Base-by-base conservation (phyloP, 352 stramenopile genomes). In the Halophytophthora polymorphica region DNA sequence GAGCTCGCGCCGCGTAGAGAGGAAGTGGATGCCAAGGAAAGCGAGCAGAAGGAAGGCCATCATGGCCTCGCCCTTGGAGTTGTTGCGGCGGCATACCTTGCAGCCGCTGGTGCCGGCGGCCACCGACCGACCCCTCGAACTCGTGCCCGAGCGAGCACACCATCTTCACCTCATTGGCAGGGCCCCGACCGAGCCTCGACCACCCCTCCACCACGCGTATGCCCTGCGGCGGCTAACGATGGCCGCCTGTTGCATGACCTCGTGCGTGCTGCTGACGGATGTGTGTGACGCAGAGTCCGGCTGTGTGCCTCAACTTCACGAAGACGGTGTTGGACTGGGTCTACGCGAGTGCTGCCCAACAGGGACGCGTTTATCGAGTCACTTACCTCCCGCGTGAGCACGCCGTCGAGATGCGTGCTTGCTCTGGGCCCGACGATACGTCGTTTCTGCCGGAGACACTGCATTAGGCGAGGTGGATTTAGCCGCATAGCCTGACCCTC, bases 281-380 rank as follows among this genome's bases (percentile, higher is more conserved):
- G 13, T 11, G 22, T 53, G 41, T 33, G 29, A 55, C 21, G n/a
- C 47, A 68, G 58, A 68, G 67, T 18, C 75, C 71, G 31, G 59
- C 69, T 37, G 82, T 83, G 47, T 92, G 82, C 45, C 62, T 92
- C 44, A 77, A 72, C 48, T 90, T 92, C 43, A 78, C 77, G 11
- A 76, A 82, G 28, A 49, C 41, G 28, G 56, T 90, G 50, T 66
- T 92, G 35, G 66, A 76, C 52, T 90, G 82, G 78, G 58, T 90
- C 35, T 68, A 66, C 34, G 69, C 68, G 6, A 56, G 69, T 21
- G 46, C 62, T 0, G 25, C 28, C 39, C 44, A 70, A 10, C 66
- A 88, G 33, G 64, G 66, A 6, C 46, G 41, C 4, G 66, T 77
- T 4, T 77, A 88, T 49, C 44, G 58, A 3, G 58, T 86, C 15